phyloP scores from a whole-genome alignment of 1,139 yeast species.

The Magnusiomyces paraingens region DNA sequence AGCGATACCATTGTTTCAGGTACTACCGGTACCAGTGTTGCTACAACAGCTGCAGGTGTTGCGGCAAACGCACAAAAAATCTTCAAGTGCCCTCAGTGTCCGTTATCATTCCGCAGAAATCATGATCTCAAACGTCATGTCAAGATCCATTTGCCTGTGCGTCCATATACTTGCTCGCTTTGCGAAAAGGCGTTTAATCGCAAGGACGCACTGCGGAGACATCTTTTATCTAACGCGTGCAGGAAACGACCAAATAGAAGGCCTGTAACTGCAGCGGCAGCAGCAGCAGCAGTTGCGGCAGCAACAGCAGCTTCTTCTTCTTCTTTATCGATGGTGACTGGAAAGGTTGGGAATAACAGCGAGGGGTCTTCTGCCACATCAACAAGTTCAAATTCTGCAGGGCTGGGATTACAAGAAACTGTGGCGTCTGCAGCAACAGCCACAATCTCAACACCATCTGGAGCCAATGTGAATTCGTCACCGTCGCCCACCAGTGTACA shows the following conservation, averaged over 20 bases:
- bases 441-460: too few species aligned
- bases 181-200: conserved; percentile 82
- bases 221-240: conserved; percentile 14
- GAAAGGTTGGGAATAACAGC: too few species aligned
- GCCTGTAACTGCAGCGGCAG: too few species aligned
- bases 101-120: conserved; percentile 49
- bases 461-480: too few species aligned
- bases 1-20: too few species aligned
- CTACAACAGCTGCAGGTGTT: not conserved
- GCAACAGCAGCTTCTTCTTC: conserved; percentile 1
- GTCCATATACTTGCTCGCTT: conserved; percentile 60
- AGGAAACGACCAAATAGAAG: not conserved
- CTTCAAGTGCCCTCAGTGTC: conserved; percentile 27
- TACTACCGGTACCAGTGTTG: conserved; percentile 1
- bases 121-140: conserved; percentile 63
- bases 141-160: conserved; percentile 44
- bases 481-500: too few species aligned
- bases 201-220: conserved; percentile 59
- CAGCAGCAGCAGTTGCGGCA: conserved; percentile 3
- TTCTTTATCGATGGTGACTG: not conserved
- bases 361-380: too few species aligned
- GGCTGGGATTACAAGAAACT: too few species aligned
- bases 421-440: too few species aligned
- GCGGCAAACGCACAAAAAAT: conserved; percentile 11
- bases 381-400: too few species aligned